A percentile compares a stretch with the other conserved stretches of the same genome.
phyloP scores from a whole-genome alignment of 805 yeast species.

The Metschnikowia corniflorae region DNA sequence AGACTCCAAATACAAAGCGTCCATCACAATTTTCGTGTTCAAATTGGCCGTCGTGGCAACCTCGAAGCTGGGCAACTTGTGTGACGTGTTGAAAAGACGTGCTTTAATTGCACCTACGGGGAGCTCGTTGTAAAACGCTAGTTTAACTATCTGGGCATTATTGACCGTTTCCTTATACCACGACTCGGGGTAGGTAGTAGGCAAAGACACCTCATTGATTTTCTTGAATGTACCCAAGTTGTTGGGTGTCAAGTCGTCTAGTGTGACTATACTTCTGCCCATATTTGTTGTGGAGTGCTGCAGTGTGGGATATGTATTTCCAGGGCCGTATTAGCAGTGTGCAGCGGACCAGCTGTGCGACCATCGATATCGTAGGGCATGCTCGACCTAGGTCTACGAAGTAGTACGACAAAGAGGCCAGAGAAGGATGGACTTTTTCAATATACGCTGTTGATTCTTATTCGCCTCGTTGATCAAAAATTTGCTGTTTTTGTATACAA shows the following conservation, averaged over 20 bases:
- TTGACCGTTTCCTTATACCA: constrained; percentile 51
- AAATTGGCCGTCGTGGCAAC: constrained; percentile 20
- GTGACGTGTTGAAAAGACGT: constrained; percentile 41
- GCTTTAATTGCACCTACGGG: constrained; percentile 79
- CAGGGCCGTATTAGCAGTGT: too few species aligned
- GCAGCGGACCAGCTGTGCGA: too few species aligned
- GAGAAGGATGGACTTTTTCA: too few species aligned
- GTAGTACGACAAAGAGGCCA: too few species aligned
- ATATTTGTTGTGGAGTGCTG: constrained; percentile 10
- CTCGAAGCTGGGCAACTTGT: constrained; percentile 31
- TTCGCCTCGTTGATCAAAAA: too few species aligned
- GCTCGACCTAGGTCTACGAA: too few species aligned
- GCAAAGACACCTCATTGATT: constrained; percentile 52
- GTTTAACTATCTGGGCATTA: constrained; percentile 49
- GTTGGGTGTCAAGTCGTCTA: constrained; percentile 58
- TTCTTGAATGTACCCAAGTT: constrained; percentile 57
- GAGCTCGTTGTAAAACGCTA: constrained; percentile 67
- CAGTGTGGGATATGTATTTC: too few species aligned
- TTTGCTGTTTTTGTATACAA: too few species aligned
- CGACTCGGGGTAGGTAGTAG: constrained; percentile 46
- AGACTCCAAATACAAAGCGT: constrained; percentile 59
- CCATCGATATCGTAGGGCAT: too few species aligned
- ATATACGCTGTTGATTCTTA: too few species aligned
- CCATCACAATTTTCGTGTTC: constrained; percentile 37
- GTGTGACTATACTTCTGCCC: constrained; percentile 44